phyloP scores from a whole-genome alignment of 169 alveolate genomes.

The Miamiensis avidus region DNA sequence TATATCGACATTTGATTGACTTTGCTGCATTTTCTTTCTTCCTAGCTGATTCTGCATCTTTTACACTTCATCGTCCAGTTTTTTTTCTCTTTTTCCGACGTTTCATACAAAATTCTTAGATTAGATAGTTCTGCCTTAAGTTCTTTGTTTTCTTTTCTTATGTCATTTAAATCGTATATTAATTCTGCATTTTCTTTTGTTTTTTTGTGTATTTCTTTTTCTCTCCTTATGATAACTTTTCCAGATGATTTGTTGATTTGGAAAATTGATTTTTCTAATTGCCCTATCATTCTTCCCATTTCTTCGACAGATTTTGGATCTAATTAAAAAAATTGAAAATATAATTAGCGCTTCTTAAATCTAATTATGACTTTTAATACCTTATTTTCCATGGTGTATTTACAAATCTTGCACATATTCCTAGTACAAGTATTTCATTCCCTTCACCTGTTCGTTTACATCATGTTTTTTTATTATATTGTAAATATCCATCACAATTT shows the following conservation, averaged over 20 bases:
- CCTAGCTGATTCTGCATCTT: conserved; percentile 4
- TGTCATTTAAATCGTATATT: conserved; percentile 67
- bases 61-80: conserved; percentile 6
- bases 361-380: neutral
- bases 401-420: conserved; percentile 67
- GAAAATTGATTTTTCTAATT: conserved; percentile 68
- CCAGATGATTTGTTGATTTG: conserved; percentile 61
- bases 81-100: conserved; percentile 34
- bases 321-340: no score
- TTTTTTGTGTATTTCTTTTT: conserved; percentile 63
- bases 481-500: conserved; percentile 59
- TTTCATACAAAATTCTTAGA: conserved; percentile 33
- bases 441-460: conserved; percentile 61
- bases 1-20: neutral
- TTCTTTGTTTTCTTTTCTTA: conserved; percentile 54
- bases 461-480: conserved; percentile 55
- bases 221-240: conserved; percentile 59
- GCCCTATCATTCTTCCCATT: conserved; percentile 66
- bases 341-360: neutral
- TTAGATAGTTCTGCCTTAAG: conserved; percentile 41
- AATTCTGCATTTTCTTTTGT: conserved; percentile 70
- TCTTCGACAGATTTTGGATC: conserved; percentile 77
- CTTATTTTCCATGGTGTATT: conserved; percentile 61
- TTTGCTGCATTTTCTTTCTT: neutral
- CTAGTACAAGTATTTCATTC: conserved; percentile 59